phyloP scores from a whole-genome alignment of 441 rosid species.

The Euphorbia schlechtendalii region DNA sequence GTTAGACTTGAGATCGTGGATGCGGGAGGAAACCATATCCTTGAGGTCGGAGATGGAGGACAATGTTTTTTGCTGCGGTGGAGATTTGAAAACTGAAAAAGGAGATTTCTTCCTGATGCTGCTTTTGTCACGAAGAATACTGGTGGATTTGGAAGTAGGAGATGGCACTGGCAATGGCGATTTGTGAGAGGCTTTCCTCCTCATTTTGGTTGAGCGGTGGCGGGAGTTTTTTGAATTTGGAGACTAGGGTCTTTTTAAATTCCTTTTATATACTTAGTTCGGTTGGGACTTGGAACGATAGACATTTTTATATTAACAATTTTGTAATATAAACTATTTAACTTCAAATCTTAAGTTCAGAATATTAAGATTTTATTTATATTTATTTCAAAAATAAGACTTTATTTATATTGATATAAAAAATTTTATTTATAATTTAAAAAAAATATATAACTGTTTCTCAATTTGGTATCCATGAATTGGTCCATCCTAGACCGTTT shows the following conservation, averaged over 20 bases:
- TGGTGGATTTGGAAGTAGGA: constrained; percentile 7
- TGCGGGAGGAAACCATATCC: constrained; percentile 30
- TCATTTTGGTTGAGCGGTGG: constrained; percentile 8
- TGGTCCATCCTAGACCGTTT: too few species aligned
- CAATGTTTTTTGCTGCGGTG: constrained; percentile 23
- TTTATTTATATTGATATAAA: too few species aligned
- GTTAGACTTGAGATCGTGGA: constrained; percentile 38
- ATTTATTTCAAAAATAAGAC: too few species aligned
- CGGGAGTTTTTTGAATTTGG: not conserved
- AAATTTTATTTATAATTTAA: too few species aligned
- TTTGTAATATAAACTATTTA: too few species aligned
- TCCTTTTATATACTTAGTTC: too few species aligned
- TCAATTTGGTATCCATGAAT: too few species aligned
- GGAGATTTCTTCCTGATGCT: constrained; percentile 2
- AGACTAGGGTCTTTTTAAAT: not conserved
- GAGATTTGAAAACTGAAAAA: constrained; percentile 1
- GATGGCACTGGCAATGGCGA: constrained; percentile 15
- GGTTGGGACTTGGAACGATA: too few species aligned
- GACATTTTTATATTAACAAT: too few species aligned
- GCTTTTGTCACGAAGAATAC: not conserved
- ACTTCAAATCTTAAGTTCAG: too few species aligned
- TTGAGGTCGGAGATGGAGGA: constrained; percentile 37
- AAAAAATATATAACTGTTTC: too few species aligned
- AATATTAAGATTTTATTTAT: too few species aligned
- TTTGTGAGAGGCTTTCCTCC: constrained; percentile 8